A percentile compares a stretch with the other conserved stretches of the same genome.
Evolutionary conservation across 202 grass and related monocot genomes (phyloP).

Genomic region (Musa balbisiana): DNA sequence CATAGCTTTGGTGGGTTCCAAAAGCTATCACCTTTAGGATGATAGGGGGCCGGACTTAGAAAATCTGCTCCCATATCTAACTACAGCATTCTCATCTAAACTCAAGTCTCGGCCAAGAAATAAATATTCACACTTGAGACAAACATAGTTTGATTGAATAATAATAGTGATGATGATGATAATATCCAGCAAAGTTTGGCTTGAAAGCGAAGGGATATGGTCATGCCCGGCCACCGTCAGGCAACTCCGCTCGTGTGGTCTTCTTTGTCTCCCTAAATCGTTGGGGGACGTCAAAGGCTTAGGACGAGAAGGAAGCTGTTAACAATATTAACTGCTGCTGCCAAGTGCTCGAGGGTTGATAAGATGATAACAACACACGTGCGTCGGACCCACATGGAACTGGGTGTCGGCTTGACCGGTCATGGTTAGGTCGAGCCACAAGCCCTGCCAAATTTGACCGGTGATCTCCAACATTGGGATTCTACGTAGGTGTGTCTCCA

Average conservation of each 20-base stretch:
- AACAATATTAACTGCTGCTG: not conserved
- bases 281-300: not conserved
- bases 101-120: no score
- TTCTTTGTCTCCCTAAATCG: not conserved
- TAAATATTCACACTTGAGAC: not conserved
- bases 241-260: not conserved
- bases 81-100: not conserved
- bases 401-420: not conserved
- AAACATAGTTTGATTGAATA: not conserved
- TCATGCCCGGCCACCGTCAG: not conserved
- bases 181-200: not conserved
- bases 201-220: slow-evolving; percentile 1
- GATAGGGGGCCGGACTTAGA: not conserved
- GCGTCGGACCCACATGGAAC: not conserved
- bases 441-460: not conserved
- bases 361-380: not conserved
- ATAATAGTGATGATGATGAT: no score
- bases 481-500: no score
- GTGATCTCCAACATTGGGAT: no score
- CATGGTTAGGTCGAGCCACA: not conserved
- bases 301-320: not conserved
- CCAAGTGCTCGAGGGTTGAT: not conserved
- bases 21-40: not conserved
- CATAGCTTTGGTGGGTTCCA: not conserved
- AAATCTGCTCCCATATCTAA: not conserved